Base-by-base conservation (phyloP, 192 early-diverging fungal genomes). In the Phlyctochytrium bullatum region DNA sequence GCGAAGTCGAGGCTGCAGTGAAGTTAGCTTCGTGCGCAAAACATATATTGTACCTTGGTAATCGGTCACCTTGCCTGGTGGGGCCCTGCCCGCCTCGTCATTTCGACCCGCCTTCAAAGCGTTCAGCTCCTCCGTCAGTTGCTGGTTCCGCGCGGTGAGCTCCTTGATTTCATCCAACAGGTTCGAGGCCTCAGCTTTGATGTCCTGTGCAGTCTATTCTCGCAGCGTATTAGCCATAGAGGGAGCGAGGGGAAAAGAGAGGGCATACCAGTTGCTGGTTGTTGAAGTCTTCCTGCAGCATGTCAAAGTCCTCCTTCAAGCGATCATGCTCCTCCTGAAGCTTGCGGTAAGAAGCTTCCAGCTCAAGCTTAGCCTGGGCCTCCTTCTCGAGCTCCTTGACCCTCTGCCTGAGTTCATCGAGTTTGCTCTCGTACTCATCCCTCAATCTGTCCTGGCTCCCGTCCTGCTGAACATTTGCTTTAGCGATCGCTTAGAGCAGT, bases 281-380 rank as follows among this genome's bases (percentile, higher is more conserved):
- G 52, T 79, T 78, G 74, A 87, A 88, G 53, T 91, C 90, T 57
- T 91, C 89, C 59, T 88, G 81, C 58, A 91, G 73, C 36, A 81
- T 81, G 47, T 81, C 83, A 60, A 78, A 86, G 34, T 89, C 83
- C 58, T 82, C 63, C 60, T 90, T 83, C 57, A 88, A 66, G 62
- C 83, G 74, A 6, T 61, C 25, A 58, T 77, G 64, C 29, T 78
- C 70, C 14, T 69, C 75, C 36, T 75, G 65, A 50, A 85, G 73
- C 66, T 80, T 77, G 14, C 60, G 23, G 58, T 66, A 58, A 27
- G 56, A 36, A 20, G 16, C 30, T 66, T 78, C 62, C 33, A 78
- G 29, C 2, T 76, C 73, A 20, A 51, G 29, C 29, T 60, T 34
- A 50, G 61, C 56, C 66, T 73, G 58, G 17, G 70, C 3, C 27